These are phyloP conservation scores for Selaginella moellendorffii DNA, from an alignment of 75 land plant genomes.

Conservation along the genomic window DNA sequence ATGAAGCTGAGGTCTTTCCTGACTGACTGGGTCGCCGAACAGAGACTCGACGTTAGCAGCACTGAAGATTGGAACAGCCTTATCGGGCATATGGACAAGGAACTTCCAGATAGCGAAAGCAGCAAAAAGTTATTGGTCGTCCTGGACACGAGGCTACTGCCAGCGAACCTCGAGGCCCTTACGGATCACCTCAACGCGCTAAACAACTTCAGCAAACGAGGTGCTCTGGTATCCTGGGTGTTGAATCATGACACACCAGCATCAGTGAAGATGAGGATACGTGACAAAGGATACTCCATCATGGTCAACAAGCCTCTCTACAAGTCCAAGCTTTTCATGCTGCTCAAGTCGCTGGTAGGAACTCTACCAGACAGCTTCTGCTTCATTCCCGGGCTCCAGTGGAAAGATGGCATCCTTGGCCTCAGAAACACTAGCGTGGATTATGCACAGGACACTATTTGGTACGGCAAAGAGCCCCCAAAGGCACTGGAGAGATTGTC, in stretches of 20 bases:
- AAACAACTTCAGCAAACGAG: slow-evolving; percentile 4
- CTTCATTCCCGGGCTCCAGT: too few species aligned
- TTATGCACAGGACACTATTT: too few species aligned
- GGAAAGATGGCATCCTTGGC: too few species aligned
- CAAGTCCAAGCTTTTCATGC: slow-evolving; percentile 44
- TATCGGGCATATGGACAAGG: slow-evolving; percentile 10
- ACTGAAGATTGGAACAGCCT: slow-evolving; percentile 56
- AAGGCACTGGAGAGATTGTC: too few species aligned
- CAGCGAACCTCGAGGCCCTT: not conserved
- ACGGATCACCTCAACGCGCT: slow-evolving; percentile 4
- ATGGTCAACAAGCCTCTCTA: slow-evolving; percentile 54
- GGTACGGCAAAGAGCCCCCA: too few species aligned
- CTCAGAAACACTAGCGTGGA: too few species aligned
- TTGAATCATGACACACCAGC: slow-evolving; percentile 45
- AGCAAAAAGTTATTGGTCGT: slow-evolving; percentile 9
- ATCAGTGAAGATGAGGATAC: slow-evolving; percentile 37
- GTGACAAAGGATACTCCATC: slow-evolving; percentile 32
- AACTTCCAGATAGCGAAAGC: slow-evolving; percentile 10
- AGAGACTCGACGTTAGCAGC: slow-evolving; percentile 29
- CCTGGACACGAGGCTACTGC: slow-evolving; percentile 9
- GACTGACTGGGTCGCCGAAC: slow-evolving; percentile 35
- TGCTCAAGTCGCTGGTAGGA: slow-evolving; percentile 15
- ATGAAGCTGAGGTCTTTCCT: slow-evolving; percentile 23
- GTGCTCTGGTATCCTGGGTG: slow-evolving; percentile 41
- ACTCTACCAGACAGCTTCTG: too few species aligned